Evolutionary conservation across 2,329 filamentous ascomycete species (phyloP).

Genomic region (Colletotrichum tanaceti): DNA sequence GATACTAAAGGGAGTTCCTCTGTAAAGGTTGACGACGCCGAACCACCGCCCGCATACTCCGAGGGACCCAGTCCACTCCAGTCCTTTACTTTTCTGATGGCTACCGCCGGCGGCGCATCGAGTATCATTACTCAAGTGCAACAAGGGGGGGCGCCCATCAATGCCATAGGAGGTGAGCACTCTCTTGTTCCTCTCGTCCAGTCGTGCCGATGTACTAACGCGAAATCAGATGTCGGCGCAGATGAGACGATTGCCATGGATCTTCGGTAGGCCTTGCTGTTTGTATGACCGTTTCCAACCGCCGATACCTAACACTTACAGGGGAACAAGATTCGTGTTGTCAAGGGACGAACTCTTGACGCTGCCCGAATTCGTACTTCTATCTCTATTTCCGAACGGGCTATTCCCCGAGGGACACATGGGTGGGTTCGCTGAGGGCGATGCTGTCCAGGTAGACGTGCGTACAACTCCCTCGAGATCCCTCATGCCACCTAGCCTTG

Average conservation of each 20-base stretch:
- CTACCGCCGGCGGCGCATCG: constrained; percentile 93
- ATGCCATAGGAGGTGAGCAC: constrained; percentile 83
- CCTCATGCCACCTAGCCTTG: neutral
- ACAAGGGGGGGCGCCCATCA: constrained; percentile 89
- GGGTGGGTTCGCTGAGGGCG: constrained; percentile 90
- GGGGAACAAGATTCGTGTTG: constrained; percentile 92
- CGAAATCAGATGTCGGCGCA: constrained; percentile 74
- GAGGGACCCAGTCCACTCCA: constrained; percentile 93
- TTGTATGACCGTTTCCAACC: neutral
- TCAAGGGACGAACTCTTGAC: constrained; percentile 96
- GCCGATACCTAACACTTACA: constrained; percentile 56
- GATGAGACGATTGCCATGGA: constrained; percentile 97
- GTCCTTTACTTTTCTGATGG: constrained; percentile 97
- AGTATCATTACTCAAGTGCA: constrained; percentile 99
- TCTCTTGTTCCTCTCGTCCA: neutral
- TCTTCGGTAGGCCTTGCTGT: constrained; percentile 74
- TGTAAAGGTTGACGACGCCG: constrained; percentile 83
- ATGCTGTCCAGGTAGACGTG: constrained; percentile 98
- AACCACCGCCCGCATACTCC: constrained; percentile 95
- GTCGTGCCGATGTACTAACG: constrained; percentile 28
- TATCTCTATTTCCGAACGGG: constrained; percentile 99
- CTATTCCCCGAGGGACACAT: constrained; percentile 96
- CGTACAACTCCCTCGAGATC: constrained; percentile 57
- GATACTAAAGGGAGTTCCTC: constrained; percentile 83
- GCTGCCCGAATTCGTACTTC: constrained; percentile 93